Conservation (phyloP, 2,329 filamentous ascomycete species). For the Ilyonectria mors-panacis region DNA sequence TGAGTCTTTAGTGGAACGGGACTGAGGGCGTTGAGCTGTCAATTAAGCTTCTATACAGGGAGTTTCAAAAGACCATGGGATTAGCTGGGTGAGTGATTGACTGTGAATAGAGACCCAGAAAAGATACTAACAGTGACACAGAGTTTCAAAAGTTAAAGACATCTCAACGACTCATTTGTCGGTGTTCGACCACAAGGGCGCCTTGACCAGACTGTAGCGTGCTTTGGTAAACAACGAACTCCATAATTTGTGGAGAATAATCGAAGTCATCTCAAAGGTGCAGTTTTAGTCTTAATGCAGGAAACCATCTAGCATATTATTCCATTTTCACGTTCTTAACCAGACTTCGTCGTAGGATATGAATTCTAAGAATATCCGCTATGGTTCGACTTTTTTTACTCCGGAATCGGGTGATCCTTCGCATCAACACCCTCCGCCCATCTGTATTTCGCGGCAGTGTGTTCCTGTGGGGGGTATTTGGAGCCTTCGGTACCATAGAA, state of each 20-base stretch:
- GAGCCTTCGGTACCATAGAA: conserved; percentile 67
- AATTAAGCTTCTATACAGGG: conserved; percentile 53
- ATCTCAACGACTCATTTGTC: not conserved
- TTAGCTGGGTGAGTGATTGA: conserved; percentile 27
- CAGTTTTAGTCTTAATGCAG: too few species aligned
- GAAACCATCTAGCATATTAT: too few species aligned
- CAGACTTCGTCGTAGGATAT: not conserved
- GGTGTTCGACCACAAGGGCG: not conserved
- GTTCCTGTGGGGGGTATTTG: conserved; percentile 64
- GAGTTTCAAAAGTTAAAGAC: not conserved
- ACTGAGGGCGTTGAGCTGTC: conserved; percentile 49
- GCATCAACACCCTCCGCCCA: conserved; percentile 50
- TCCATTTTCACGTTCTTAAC: too few species aligned
- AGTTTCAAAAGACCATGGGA: conserved; percentile 44
- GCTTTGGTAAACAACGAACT: not conserved
- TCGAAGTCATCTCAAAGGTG: too few species aligned
- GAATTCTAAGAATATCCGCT: not conserved
- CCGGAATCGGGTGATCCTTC: conserved; percentile 39
- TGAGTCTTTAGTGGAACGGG: conserved; percentile 39
- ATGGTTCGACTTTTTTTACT: conserved; percentile 10
- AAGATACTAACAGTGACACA: not conserved
- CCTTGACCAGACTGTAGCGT: not conserved
- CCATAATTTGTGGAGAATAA: too few species aligned
- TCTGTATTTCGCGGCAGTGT: conserved; percentile 66
- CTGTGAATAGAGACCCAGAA: not conserved